phyloP scores from a whole-genome alignment of 1,139 yeast genomes.

The Pichia sp. region DNA sequence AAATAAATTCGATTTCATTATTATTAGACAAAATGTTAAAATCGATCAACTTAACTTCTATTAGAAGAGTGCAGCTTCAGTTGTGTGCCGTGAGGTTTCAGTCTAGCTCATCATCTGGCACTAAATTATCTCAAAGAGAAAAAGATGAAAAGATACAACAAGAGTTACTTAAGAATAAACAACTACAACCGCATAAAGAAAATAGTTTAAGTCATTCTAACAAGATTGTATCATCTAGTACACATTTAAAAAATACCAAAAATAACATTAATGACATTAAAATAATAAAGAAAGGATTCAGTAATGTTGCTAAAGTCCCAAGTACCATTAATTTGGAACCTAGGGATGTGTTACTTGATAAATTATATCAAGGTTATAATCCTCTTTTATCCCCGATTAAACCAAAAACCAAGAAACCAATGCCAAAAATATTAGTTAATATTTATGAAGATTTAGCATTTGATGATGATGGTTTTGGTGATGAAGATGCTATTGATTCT shows the following conservation, averaged over 20 bases:
- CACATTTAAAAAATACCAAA: constrained; percentile 1
- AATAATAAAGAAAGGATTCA: constrained; percentile 26
- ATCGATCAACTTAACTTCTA: too few relatives aligned
- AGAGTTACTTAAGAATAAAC: constrained; percentile 1
- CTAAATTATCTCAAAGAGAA: constrained; percentile 1
- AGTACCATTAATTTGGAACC: constrained; percentile 28
- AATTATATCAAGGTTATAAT: constrained; percentile 29
- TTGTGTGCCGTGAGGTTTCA: constrained; percentile 1
- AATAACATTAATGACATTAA: background rate
- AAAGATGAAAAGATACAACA: constrained; percentile 1
- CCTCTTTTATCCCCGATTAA: constrained; percentile 30
- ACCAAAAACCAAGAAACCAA: constrained; percentile 19
- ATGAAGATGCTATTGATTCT: constrained; percentile 10
- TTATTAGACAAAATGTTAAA: too few relatives aligned
- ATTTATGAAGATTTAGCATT: constrained; percentile 13
- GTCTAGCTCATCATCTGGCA: constrained; percentile 8
- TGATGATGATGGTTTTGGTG: constrained; percentile 13
- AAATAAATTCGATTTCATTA: too few relatives aligned
- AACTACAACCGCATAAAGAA: constrained; percentile 11
- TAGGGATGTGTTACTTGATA: constrained; percentile 28
- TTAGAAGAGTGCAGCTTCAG: background rate
- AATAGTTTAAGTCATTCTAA: too few relatives aligned
- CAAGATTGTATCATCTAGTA: too few relatives aligned
- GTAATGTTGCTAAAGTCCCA: constrained; percentile 29
- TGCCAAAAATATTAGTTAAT: constrained; percentile 13